A percentile compares a stretch with the other conserved stretches of the same genome.
Conservation (phyloP, 2,329 filamentous ascomycete species). For the Coniella vitis region DNA sequence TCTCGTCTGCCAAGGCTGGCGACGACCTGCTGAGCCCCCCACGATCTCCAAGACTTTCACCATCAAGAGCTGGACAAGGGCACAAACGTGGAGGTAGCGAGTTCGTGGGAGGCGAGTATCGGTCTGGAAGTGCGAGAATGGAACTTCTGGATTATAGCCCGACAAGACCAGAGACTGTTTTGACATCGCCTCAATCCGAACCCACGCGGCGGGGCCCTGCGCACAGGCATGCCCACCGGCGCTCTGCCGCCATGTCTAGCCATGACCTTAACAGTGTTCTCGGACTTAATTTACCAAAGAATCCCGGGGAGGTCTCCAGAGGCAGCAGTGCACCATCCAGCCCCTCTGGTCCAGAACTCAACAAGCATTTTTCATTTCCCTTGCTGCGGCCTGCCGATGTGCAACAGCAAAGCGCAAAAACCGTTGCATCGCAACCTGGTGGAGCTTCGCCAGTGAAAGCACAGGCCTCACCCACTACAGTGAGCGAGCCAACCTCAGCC, state of each 20-base stretch:
- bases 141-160: constrained; percentile 62
- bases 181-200: constrained; percentile 43
- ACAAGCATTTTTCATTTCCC: constrained; percentile 21
- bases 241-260: constrained; percentile 76
- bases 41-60: constrained; percentile 39
- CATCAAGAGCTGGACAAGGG: constrained; percentile 57
- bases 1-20: constrained; percentile 20
- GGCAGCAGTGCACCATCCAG: constrained; percentile 61
- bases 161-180: constrained; percentile 55
- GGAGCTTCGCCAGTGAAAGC: constrained; percentile 23
- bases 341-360: constrained; percentile 41
- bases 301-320: constrained; percentile 28
- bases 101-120: constrained; percentile 69
- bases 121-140: constrained; percentile 47
- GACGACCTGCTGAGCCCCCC: constrained; percentile 46
- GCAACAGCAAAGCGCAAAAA: constrained; percentile 15
- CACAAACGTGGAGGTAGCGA: constrained; percentile 80
- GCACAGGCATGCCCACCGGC: constrained; percentile 61
- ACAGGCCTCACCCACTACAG: constrained; percentile 19
- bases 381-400: constrained; percentile 12
- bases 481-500: constrained; percentile 27
- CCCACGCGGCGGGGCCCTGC: constrained; percentile 51
- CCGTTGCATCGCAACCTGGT: constrained; percentile 20
- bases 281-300: constrained; percentile 13
- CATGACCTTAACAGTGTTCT: constrained; percentile 54